Conservation (phyloP, 1,284 basidiomycete genomes). For the Trametes hirsuta region DNA sequence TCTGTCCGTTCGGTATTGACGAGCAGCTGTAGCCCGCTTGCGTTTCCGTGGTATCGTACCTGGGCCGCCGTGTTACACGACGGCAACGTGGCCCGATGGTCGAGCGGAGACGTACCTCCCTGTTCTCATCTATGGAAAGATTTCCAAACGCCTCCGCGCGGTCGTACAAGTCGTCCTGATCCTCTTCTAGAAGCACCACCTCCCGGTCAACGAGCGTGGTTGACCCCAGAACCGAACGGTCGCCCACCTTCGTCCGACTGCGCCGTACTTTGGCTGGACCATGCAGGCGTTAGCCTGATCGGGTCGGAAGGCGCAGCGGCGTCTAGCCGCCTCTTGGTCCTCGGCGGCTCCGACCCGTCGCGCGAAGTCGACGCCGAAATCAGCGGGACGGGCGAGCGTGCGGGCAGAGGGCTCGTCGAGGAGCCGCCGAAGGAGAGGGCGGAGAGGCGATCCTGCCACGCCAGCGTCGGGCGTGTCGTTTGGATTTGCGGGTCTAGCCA, state of each 20-base stretch:
- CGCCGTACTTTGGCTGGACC: not conserved
- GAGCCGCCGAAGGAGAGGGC: not conserved
- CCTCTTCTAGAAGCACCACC: not conserved
- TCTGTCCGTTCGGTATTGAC: constrained; percentile 67
- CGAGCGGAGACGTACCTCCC: constrained; percentile 44
- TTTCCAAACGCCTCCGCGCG: constrained; percentile 70
- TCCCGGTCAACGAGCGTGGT: no score
- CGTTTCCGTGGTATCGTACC: constrained; percentile 66
- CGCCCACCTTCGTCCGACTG: not conserved
- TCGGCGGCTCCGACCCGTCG: constrained; percentile 2
- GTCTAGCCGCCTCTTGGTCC: constrained; percentile 7
- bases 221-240: not conserved
- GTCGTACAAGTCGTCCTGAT: constrained; percentile 44
- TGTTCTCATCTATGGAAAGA: constrained; percentile 80
- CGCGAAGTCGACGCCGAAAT: not conserved
- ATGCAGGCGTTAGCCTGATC: not conserved
- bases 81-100: no score
- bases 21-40: constrained; percentile 77
- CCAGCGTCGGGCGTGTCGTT: constrained; percentile 64
- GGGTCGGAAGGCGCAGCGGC: not conserved
- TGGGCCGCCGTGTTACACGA: no score
- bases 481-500: constrained; percentile 46
- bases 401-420: constrained; percentile 24
- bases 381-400: not conserved
- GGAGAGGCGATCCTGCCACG: constrained; percentile 75